Percentiles rank a stretch among this genome's conserved stretches.
These are phyloP conservation scores for Yamadazyma tumulicola DNA, from an alignment of 805 yeast species.

Conservation along the genomic window DNA sequence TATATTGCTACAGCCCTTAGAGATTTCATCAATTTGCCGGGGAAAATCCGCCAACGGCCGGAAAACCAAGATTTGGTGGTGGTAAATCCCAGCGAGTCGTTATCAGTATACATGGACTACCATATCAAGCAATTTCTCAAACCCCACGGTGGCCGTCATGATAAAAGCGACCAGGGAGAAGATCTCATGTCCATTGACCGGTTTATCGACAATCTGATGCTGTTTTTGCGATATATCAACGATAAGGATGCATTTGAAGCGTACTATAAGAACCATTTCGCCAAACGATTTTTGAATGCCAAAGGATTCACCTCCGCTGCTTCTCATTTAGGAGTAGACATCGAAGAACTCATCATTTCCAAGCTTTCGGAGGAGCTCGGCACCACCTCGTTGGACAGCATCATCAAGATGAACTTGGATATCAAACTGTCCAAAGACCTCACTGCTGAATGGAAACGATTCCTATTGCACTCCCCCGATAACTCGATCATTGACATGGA, in stretches of 20 bases:
- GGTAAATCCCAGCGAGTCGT: slow-evolving; percentile 36
- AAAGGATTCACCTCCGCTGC: slow-evolving; percentile 31
- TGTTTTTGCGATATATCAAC: slow-evolving; percentile 61
- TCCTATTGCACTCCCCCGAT: slow-evolving; percentile 10
- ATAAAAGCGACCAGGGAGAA: slow-evolving; percentile 1
- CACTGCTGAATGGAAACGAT: slow-evolving; percentile 36
- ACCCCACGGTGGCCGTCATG: slow-evolving; percentile 8
- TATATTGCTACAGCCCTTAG: slow-evolving; percentile 60
- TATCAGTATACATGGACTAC: slow-evolving; percentile 39
- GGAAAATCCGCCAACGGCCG: slow-evolving; percentile 19
- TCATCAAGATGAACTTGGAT: slow-evolving; percentile 87
- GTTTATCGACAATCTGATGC: slow-evolving; percentile 52
- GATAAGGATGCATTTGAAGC: slow-evolving; percentile 87
- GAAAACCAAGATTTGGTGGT: slow-evolving; percentile 25
- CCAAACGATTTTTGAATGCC: slow-evolving; percentile 59
- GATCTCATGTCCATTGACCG: slow-evolving; percentile 19
- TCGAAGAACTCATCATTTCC: slow-evolving; percentile 66
- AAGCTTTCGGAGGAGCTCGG: slow-evolving; percentile 76
- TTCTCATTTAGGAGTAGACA: slow-evolving; percentile 44
- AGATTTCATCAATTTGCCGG: slow-evolving; percentile 53
- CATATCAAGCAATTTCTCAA: slow-evolving; percentile 34
- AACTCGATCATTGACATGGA: slow-evolving; percentile 30
- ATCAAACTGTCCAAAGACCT: slow-evolving; percentile 46
- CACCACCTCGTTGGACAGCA: slow-evolving; percentile 68
- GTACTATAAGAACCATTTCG: slow-evolving; percentile 80